phyloP scores from a whole-genome alignment of 306 rosid genomes.

The Leucaena leucocephala region DNA sequence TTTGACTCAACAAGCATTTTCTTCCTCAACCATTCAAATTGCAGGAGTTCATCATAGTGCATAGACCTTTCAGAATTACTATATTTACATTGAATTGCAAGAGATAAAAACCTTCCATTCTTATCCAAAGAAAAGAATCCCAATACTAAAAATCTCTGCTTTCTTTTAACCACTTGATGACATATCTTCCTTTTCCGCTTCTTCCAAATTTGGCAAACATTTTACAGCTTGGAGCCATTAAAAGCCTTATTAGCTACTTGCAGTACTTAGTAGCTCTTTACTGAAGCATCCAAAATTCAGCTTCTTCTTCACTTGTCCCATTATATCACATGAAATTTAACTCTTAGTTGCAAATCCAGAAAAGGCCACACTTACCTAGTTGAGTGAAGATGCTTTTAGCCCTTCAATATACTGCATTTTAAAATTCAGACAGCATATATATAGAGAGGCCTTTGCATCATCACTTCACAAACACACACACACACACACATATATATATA shows the following conservation, averaged over 20 bases:
- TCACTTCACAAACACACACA: not conserved
- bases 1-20: not conserved
- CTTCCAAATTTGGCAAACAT: not conserved
- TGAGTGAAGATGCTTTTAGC: constrained; percentile 22
- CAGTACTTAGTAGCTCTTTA: not conserved
- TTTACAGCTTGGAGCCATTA: not conserved
- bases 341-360: not conserved
- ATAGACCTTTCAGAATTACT: not conserved
- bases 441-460: not conserved
- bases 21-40: constrained; percentile 4
- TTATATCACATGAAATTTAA: constrained; percentile 11
- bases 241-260: not conserved
- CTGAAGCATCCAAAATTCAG: not conserved
- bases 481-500: not conserved
- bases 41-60: not conserved
- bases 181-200: not conserved
- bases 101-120: not conserved
- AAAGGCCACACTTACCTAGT: not conserved
- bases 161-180: not conserved
- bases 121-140: constrained; percentile 4
- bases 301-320: constrained; percentile 5
- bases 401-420: not conserved
- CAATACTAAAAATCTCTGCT: not conserved
- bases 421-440: constrained; percentile 26
- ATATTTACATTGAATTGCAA: not conserved